phyloP scores from a whole-genome alignment of 1,139 yeast species.

The Blastobotrys buckinghamii region DNA sequence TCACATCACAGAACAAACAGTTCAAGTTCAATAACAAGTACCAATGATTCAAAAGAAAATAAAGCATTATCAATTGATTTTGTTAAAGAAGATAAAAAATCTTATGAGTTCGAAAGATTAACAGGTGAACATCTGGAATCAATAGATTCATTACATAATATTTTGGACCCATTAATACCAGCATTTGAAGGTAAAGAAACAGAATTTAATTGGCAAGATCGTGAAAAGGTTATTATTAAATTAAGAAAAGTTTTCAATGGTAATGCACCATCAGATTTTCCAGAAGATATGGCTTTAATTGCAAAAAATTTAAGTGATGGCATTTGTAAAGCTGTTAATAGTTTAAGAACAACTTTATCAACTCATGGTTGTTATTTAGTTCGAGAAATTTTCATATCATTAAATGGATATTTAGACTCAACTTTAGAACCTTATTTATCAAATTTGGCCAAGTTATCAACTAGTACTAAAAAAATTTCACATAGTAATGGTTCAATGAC shows the following conservation, averaged over 20 bases:
- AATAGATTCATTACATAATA: constrained; percentile 32
- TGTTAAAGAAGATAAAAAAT: constrained; percentile 22
- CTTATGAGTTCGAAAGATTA: constrained; percentile 28
- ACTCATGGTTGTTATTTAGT: constrained; percentile 69
- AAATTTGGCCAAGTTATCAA: constrained; percentile 55
- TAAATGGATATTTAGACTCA: constrained; percentile 49
- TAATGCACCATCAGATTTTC: constrained; percentile 40
- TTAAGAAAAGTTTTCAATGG: constrained; percentile 61
- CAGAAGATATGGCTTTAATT: constrained; percentile 40
- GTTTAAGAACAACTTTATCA: constrained; percentile 80
- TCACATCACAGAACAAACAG: neutral
- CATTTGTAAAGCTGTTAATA: constrained; percentile 58
- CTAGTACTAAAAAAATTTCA: constrained; percentile 75
- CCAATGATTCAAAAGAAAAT: neutral
- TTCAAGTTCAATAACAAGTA: neutral
- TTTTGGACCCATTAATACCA: constrained; percentile 35
- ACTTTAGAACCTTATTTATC: constrained; percentile 54
- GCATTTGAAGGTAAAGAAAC: constrained; percentile 76
- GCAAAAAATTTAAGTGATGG: constrained; percentile 51
- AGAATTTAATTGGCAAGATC: constrained; percentile 74
- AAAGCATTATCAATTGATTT: constrained; percentile 20
- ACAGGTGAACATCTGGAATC: constrained; percentile 21
- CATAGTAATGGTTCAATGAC: constrained; percentile 69
- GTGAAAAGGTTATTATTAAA: constrained; percentile 59
- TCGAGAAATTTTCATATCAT: constrained; percentile 59